Evolutionary conservation across 1,139 yeast genomes (phyloP).

Genomic region (Meyerozyma smithsonii): DNA sequence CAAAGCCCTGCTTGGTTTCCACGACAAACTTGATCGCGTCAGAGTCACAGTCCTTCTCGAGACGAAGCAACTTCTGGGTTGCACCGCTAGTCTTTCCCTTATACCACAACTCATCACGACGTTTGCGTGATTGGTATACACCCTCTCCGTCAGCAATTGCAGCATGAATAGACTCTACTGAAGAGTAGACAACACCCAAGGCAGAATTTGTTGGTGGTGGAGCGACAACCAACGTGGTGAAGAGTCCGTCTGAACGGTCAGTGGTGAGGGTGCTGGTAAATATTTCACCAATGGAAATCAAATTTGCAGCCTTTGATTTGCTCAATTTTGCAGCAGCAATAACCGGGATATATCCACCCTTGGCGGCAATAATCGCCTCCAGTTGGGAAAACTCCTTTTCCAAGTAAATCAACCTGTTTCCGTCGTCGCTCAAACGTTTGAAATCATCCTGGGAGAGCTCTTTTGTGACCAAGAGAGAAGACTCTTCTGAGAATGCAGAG

Average conservation of each 20-base stretch:
- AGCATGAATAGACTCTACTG: slow-evolving; percentile 71
- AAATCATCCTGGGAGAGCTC: slow-evolving; percentile 14
- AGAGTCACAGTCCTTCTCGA: slow-evolving; percentile 85
- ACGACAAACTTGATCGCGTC: slow-evolving; percentile 87
- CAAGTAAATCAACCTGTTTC: slow-evolving; percentile 41
- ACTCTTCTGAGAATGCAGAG: slow-evolving; percentile 14
- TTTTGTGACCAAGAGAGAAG: slow-evolving; percentile 20
- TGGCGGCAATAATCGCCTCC: slow-evolving; percentile 26
- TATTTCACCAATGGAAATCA: slow-evolving; percentile 46
- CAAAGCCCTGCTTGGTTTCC: slow-evolving; percentile 67
- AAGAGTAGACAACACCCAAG: slow-evolving; percentile 89
- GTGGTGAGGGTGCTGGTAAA: slow-evolving; percentile 59
- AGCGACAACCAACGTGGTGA: slow-evolving; percentile 80
- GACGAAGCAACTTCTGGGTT: slow-evolving; percentile 64
- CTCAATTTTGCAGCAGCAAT: slow-evolving; percentile 40
- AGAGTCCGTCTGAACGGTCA: slow-evolving; percentile 84
- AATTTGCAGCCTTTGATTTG: slow-evolving; percentile 14
- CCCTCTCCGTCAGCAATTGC: slow-evolving; percentile 82
- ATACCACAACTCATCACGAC: slow-evolving; percentile 83
- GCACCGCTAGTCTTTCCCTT: slow-evolving; percentile 96
- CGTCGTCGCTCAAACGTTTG: slow-evolving; percentile 25
- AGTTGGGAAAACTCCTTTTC: slow-evolving; percentile 19
- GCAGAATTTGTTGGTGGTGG: slow-evolving; percentile 47
- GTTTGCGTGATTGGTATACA: slow-evolving; percentile 87
- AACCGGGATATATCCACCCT: slow-evolving; percentile 44